Evolutionary conservation across 75 land plant species (phyloP), one percentile per base, ranked within the genome.

Genomic region (Sequoia sempervirens): DNA sequence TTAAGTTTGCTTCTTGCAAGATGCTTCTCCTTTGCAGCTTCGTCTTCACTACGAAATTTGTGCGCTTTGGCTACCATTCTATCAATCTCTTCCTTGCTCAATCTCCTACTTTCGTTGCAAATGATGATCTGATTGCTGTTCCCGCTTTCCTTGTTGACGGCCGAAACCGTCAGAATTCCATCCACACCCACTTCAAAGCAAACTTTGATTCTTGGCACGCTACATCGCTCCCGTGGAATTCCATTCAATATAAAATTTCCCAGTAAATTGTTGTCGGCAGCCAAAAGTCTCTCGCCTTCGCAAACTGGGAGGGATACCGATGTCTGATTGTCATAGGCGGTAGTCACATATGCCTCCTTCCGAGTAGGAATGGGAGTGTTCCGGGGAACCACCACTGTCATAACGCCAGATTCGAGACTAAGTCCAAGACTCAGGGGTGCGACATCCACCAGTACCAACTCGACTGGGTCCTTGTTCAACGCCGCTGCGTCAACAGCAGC

Each of bases 131-230:
- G 4, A 5, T 64, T 64, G 20, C 28, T 64, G 2, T 26, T 64
- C 68, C 68, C 68, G 7, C 26, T 26, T 23, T 26, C 2, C 15
- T 64, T 5, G 7, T 64, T 6, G 1, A 23, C 1, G 3, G 88
- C 88, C 5, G 87, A 86, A n/a, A 87, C 88, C 13, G 79, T 87
- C 68, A 87, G 50, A 64, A 85, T 86, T 53, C 88, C 87, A 64
- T 86, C 72, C 17, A 46, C 86, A 23, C 84, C 86, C 18, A 85
- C 40, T 18, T 85, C 78, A 38, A 85, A 83, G n/a, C 26, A 17
- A 17, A 72, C 86, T 30, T 23, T 83, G 23, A 85, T n/a, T 0
- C 15, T 0, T n/a, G 64, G 56, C 20, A 41, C 82, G 23, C 82
- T 34, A 46, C 5, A 1, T 12, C 4, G 56, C 2, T 53, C 79